Evolutionary conservation across 1,284 basidiomycete species (phyloP).

Genomic region (Ceratobasidium sp.): DNA sequence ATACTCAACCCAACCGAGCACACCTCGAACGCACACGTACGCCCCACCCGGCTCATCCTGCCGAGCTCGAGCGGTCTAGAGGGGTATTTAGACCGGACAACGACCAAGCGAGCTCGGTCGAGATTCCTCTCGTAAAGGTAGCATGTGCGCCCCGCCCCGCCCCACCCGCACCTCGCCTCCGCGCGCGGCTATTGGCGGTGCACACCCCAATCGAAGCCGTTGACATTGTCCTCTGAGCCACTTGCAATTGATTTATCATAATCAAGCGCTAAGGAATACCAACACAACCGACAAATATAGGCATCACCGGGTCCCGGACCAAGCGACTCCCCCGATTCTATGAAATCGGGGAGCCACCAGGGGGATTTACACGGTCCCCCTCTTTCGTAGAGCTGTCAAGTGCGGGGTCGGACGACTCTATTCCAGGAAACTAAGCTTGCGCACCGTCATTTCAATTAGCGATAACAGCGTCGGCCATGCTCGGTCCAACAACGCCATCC

Average conservation of each 20-base stretch:
- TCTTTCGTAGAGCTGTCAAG: background rate
- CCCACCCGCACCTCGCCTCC: background rate
- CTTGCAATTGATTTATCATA: too few relatives aligned
- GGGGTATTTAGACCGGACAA: too few relatives aligned
- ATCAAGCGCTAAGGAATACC: background rate
- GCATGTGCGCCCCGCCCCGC: too few relatives aligned
- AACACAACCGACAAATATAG: background rate
- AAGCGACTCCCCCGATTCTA: background rate
- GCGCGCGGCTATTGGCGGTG: background rate
- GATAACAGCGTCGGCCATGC: conserved; percentile 1
- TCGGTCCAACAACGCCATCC: background rate
- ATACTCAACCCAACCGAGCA: too few relatives aligned
- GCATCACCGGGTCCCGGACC: background rate
- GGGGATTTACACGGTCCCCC: background rate
- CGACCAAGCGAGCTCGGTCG: background rate
- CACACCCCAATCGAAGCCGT: background rate
- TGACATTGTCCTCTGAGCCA: too few relatives aligned
- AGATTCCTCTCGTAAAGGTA: background rate
- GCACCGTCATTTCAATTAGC: background rate
- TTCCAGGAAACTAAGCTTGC: background rate
- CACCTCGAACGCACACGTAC: too few relatives aligned
- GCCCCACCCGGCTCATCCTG: too few relatives aligned
- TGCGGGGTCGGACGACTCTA: background rate
- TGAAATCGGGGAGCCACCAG: background rate
- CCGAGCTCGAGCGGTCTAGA: too few relatives aligned